Base-by-base conservation (phyloP, 106 monocot species). In the Xerophyta viscosa region DNA sequence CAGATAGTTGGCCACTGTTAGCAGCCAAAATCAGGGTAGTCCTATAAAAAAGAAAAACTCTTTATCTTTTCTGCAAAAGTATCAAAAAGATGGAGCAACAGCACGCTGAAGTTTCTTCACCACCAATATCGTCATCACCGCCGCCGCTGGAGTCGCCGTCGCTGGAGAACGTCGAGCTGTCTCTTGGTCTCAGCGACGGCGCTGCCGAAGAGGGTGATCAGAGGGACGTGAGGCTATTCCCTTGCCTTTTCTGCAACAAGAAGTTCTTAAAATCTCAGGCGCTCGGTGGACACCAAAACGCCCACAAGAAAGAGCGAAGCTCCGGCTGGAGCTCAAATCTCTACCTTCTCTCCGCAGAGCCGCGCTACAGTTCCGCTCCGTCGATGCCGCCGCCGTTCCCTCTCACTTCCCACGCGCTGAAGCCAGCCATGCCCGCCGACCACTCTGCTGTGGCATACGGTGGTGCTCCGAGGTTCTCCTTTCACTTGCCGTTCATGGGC, bases 161-260 rank as follows among this genome's bases (percentile, higher is more conserved):
- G 26, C 48, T 28, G 14, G 19, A 50, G 27, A 37, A 12, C 18
- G 27, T 65, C 20, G 73, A 69, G 26, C 61, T 74, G 15, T 61
- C 67, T 10, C 67, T 84, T 15, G 4, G 45, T 67, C 20, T 58
- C 68, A 29, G 49, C 64, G 5, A 59, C 69, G 7, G 44, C 71
- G 11, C 15, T 31, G 9, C 20, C 14, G 14, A 25, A 8, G 24
- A 30, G 1, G 52, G 46, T 6, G 56, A 41, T n/a, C n/a, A n/a
- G 11, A 52, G 45, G 18, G 77, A 77, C 24, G 58, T 66, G 21
- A 71, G 88, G 29, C 75, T 88, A 26, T 88, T 88, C 68, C 69
- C 82, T 7, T 88, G 88, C 63, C 78, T 82, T 58, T 88, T 88
- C 63, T 88, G 88, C 75, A 88, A 83, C 82, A 82, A 83, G 58